These are phyloP conservation scores for Begonia peltatifolia DNA, from an alignment of 306 rosid species.

Conservation along the genomic window DNA sequence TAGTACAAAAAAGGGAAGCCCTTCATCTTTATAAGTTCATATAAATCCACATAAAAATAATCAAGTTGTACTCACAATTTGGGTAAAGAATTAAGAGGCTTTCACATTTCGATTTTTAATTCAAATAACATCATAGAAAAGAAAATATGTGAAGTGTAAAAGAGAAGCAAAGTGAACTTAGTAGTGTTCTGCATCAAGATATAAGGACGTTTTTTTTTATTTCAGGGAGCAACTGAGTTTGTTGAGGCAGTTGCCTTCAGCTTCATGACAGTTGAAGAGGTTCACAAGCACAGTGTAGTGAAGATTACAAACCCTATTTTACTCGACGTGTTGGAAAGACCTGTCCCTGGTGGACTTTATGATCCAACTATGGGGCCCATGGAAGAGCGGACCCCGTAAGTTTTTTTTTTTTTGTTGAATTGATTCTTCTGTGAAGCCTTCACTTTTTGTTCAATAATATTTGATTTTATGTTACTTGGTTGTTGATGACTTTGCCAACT, in stretches of 20 bases:
- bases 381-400: constrained; percentile 35
- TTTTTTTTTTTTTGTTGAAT: not conserved
- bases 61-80: no score
- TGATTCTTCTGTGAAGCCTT: not conserved
- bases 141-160: no score
- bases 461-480: not conserved
- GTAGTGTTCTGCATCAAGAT: not conserved
- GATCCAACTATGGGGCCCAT: constrained; percentile 78
- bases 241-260: constrained; percentile 49
- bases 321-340: constrained; percentile 21
- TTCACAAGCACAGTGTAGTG: constrained; percentile 33
- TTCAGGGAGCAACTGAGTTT: constrained; percentile 46
- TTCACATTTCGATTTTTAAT: no score
- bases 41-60: no score
- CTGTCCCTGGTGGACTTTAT: constrained; percentile 54
- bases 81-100: no score
- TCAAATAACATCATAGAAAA: no score
- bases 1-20: no score
- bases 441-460: not conserved
- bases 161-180: not conserved
- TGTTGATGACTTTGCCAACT: no score
- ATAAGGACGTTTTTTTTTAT: constrained; percentile 3
- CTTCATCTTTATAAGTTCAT: no score
- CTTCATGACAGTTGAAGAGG: constrained; percentile 47
- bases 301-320: constrained; percentile 32